Evolutionary conservation across 2,329 filamentous ascomycete genomes (phyloP), one percentile per base, ranked within the genome.

Genomic region (Penicillium sp.): DNA sequence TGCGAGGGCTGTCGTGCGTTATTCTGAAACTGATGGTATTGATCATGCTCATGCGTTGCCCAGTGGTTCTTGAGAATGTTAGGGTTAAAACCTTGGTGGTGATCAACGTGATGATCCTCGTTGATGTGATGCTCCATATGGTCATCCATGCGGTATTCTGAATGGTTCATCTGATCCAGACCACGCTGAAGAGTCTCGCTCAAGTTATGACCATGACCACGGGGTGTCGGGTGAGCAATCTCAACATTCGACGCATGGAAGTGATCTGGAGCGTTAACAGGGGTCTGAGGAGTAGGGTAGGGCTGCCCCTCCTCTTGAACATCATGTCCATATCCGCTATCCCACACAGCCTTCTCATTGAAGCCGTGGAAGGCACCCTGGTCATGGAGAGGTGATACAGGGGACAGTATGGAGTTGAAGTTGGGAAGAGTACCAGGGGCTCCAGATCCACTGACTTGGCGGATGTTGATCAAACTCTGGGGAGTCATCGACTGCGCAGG

Each of bases 91-190:
- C 65, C 66, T 16, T 68, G 63, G 43, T 55, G 72, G 61, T 55
- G 69, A 59, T 57, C 48, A 57, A 80, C 70, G 71, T 73, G 89
- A 58, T 90, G 89, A 58, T 90, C 89, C 67, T 93, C 89, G 61
- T 93, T 89, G 52, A 94, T 81, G 70, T 94, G 89, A 57, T 89
- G 88, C 55, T 91, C 87, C 63, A 93, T 87, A 62, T 91, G 88
- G 72, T 93, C 87, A 72, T 93, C 91, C 63, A 95, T 77, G 69
- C 94, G 91, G 71, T 95, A 94, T 70, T 96, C 91, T 4, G 91
- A 89, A 71, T 93, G 90, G 53, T 65, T 65, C 63, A 73, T 71
- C 42, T 75, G 73, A 42, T 95, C 89, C 58, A 96, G 89, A 67
- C 95, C 92, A 63, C 89, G 89, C 73, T 97, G 92, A 26, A 96